Evolutionary conservation across 306 rosid species (phyloP).

Genomic region (Corylus heterophylla): DNA sequence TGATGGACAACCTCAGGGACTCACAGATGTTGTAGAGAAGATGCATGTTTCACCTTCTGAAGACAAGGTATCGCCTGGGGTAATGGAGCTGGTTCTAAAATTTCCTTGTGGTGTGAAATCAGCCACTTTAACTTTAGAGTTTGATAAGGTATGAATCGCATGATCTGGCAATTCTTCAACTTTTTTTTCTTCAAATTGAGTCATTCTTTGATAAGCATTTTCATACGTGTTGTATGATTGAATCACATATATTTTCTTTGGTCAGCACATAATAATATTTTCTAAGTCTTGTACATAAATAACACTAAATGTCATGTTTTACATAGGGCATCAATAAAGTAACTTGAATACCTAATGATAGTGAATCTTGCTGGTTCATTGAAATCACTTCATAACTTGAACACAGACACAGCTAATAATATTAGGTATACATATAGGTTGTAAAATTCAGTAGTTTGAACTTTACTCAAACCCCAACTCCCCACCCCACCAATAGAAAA

Average conservation of each 20-base stretch:
- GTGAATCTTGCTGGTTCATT: not conserved
- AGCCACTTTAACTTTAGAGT: conserved; percentile 68
- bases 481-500: not conserved
- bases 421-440: not conserved
- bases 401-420: not conserved
- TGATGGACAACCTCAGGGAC: conserved; percentile 52
- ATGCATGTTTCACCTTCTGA: conserved; percentile 86
- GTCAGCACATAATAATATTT: conserved; percentile 5
- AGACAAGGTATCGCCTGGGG: conserved; percentile 89
- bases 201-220: conserved; percentile 1
- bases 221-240: conserved; percentile 10
- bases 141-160: conserved; percentile 67
- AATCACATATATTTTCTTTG: not conserved
- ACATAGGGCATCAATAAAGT: conserved; percentile 5
- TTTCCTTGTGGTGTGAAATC: conserved; percentile 84
- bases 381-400: not conserved
- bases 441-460: not conserved
- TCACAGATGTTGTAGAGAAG: conserved; percentile 60
- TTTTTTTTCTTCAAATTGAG: not conserved
- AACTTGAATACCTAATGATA: not conserved
- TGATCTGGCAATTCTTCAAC: not conserved
- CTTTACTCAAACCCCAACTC: not conserved
- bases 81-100: conserved; percentile 74
- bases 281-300: conserved; percentile 13
- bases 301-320: conserved; percentile 5